A percentile compares a stretch with the other conserved stretches of the same genome.
Evolutionary conservation across 1,284 basidiomycete species (phyloP).

Genomic region (Abortiporus biennis): DNA sequence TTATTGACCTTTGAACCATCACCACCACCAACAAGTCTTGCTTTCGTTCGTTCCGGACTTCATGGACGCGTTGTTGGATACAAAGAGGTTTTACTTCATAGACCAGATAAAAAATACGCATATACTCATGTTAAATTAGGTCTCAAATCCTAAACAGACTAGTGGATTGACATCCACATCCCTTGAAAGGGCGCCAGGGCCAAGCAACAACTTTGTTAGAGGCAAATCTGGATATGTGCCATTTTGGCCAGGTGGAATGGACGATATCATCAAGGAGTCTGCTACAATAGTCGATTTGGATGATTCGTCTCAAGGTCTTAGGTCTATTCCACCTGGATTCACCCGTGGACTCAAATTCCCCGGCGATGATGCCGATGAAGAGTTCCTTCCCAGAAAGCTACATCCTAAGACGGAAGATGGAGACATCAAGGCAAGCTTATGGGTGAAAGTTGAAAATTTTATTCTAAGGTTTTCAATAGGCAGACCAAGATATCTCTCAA

Average conservation of each 20-base stretch:
- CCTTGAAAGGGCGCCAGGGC: slow-evolving; percentile 76
- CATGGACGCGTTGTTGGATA: slow-evolving; percentile 79
- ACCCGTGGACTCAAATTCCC: slow-evolving; percentile 61
- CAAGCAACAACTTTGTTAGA: slow-evolving; percentile 78
- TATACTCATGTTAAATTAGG: slow-evolving; percentile 29
- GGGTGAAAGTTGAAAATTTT: background rate
- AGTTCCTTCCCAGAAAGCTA: slow-evolving; percentile 12
- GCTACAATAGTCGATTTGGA: slow-evolving; percentile 27
- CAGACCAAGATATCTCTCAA: too few relatives aligned
- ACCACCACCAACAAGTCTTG: slow-evolving; percentile 71
- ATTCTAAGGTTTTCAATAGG: background rate
- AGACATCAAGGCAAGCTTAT: slow-evolving; percentile 6
- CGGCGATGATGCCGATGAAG: slow-evolving; percentile 46
- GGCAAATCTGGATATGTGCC: slow-evolving; percentile 92
- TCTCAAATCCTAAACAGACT: slow-evolving; percentile 40
- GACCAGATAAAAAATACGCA: too few relatives aligned
- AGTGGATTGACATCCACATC: slow-evolving; percentile 77
- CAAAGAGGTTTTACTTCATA: slow-evolving; percentile 43
- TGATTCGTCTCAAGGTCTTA: slow-evolving; percentile 39
- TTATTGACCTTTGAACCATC: slow-evolving; percentile 62
- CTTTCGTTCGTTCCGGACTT: slow-evolving; percentile 75
- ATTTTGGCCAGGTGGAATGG: slow-evolving; percentile 87
- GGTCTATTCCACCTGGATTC: slow-evolving; percentile 59
- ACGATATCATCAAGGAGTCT: slow-evolving; percentile 42
- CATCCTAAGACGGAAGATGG: background rate